These are phyloP conservation scores for Quercus tomentella DNA, from an alignment of 331 rosid species.

Conservation along the genomic window DNA sequence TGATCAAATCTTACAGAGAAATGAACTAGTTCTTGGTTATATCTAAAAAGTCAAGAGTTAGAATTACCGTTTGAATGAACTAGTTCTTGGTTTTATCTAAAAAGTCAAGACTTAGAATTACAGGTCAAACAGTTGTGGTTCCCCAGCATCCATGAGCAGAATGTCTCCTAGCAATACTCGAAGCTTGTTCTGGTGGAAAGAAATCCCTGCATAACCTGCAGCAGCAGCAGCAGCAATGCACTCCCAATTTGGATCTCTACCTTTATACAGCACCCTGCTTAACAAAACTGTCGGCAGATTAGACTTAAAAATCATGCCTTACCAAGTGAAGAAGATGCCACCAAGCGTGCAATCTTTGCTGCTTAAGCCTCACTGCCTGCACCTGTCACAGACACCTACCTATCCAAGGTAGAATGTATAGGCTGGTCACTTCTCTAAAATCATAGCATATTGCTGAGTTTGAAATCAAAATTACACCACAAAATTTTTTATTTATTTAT, in stretches of 20 bases:
- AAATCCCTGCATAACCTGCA: conserved; percentile 82
- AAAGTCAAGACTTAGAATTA: conserved; percentile 13
- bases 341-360: conserved; percentile 80
- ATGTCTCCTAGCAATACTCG: conserved; percentile 72
- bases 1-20: no score
- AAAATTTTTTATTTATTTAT: no score
- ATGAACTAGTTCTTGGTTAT: no score
- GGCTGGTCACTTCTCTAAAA: background rate
- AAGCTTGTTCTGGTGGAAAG: conserved; percentile 67
- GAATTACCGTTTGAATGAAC: no score
- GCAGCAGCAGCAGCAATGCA: conserved; percentile 87
- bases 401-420: conserved; percentile 11
- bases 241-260: conserved; percentile 97
- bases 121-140: conserved; percentile 80
- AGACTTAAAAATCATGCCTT: conserved; percentile 50
- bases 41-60: background rate
- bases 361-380: conserved; percentile 75
- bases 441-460: background rate
- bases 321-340: conserved; percentile 85
- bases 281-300: conserved; percentile 15
- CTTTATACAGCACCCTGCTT: conserved; percentile 85
- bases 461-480: background rate
- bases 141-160: conserved; percentile 78
- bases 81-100: no score
- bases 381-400: conserved; percentile 70